phyloP scores from a whole-genome alignment of 371 early-diverging fungal species.

The Mortierella sp. region DNA sequence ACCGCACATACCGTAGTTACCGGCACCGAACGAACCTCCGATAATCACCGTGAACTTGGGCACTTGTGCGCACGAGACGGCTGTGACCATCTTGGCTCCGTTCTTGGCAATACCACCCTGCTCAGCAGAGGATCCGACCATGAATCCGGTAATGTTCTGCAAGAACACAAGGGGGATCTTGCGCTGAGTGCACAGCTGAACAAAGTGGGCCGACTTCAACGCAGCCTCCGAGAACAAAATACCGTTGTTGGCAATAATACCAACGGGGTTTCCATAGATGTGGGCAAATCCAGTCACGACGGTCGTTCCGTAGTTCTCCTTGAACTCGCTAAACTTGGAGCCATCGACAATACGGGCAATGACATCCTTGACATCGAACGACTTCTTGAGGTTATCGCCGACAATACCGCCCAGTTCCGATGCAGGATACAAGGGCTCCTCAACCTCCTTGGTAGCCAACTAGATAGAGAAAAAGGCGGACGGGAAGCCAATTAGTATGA shows the following conservation, averaged over 20 bases:
- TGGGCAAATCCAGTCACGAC: slow-evolving; percentile 96
- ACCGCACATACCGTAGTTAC: slow-evolving; percentile 99
- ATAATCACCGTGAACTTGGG: slow-evolving; percentile 96
- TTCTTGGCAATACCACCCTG: slow-evolving; percentile 98
- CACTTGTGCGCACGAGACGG: slow-evolving; percentile 94
- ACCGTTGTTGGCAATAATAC: slow-evolving; percentile 98
- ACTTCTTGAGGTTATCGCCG: slow-evolving; percentile 90
- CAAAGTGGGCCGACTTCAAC: slow-evolving; percentile 97
- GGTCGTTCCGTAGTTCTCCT: slow-evolving; percentile 92
- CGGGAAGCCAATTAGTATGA: neutral
- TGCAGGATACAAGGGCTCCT: slow-evolving; percentile 88
- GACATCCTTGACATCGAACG: slow-evolving; percentile 94
- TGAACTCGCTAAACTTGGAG: slow-evolving; percentile 94
- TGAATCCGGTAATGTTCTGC: slow-evolving; percentile 98
- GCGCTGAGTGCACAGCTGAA: slow-evolving; percentile 95
- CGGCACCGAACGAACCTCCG: slow-evolving; percentile 95
- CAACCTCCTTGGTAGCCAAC: slow-evolving; percentile 62
- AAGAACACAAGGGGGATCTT: slow-evolving; percentile 94
- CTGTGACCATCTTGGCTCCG: slow-evolving; percentile 97
- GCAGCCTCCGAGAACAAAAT: slow-evolving; percentile 97
- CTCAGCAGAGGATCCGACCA: slow-evolving; percentile 97
- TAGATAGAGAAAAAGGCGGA: slow-evolving; percentile 13
- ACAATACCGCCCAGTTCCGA: slow-evolving; percentile 95
- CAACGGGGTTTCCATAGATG: slow-evolving; percentile 94
- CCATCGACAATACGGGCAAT: slow-evolving; percentile 98